Conservation (phyloP, 495 filamentous ascomycete genomes). For the Darksidea phi region DNA sequence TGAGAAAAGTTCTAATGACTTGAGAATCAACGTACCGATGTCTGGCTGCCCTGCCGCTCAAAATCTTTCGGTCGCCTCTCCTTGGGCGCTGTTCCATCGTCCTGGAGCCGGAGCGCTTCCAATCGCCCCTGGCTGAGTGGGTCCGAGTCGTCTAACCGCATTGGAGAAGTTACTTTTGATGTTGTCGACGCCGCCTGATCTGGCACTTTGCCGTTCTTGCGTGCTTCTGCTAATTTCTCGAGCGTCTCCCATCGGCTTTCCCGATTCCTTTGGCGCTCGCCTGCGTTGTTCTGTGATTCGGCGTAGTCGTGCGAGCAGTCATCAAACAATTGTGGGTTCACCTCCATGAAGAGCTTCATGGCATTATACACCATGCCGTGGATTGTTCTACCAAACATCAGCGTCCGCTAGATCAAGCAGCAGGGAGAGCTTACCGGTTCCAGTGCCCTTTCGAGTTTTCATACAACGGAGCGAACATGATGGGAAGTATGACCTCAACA, state of each 20-base stretch:
- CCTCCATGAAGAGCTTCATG: slow-evolving; percentile 99
- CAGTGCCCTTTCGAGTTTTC: slow-evolving; percentile 99
- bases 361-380: slow-evolving; percentile 99
- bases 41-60: slow-evolving; percentile 40
- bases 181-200: slow-evolving; percentile 43
- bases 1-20: slow-evolving; percentile 28
- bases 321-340: slow-evolving; percentile 97
- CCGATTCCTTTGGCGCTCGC: slow-evolving; percentile 70
- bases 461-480: slow-evolving; percentile 98
- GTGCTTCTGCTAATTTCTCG: slow-evolving; percentile 69
- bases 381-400: slow-evolving; percentile 68
- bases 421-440: slow-evolving; percentile 70
- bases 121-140: slow-evolving; percentile 73
- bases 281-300: slow-evolving; percentile 88
- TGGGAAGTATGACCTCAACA: slow-evolving; percentile 94
- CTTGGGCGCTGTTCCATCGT: slow-evolving; percentile 55
- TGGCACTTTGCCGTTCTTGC: slow-evolving; percentile 55
- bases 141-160: slow-evolving; percentile 68
- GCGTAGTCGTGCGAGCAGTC: slow-evolving; percentile 98
- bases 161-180: slow-evolving; percentile 51
- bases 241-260: slow-evolving; percentile 85
- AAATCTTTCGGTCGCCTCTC: slow-evolving; percentile 51
- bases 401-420: not conserved
- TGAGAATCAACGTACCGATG: slow-evolving; percentile 47
- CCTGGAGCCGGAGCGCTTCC: slow-evolving; percentile 80